Conservation (phyloP, 2,329 filamentous ascomycete species). For the Colletotrichum simmondsii region DNA sequence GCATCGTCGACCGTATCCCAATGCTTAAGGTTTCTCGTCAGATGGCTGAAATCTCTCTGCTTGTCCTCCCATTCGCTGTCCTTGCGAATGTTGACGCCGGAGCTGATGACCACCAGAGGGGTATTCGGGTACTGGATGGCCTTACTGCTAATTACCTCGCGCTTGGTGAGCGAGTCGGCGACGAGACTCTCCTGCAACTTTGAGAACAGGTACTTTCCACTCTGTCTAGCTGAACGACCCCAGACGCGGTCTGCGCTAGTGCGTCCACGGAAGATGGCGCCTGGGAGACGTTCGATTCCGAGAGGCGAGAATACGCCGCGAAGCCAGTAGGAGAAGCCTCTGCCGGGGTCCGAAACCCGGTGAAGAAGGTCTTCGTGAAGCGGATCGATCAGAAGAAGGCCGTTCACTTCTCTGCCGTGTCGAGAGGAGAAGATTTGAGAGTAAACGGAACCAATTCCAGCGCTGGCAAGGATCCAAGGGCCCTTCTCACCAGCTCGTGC, state of each 20-base stretch:
- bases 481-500: constrained; percentile 83
- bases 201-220: constrained; percentile 86
- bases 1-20: constrained; percentile 92
- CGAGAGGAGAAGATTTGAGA: constrained; percentile 91
- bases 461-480: constrained; percentile 88
- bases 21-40: constrained; percentile 81
- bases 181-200: constrained; percentile 94
- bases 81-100: constrained; percentile 74
- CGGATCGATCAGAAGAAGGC: constrained; percentile 87
- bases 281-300: constrained; percentile 82
- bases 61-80: constrained; percentile 82
- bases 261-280: constrained; percentile 84
- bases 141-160: constrained; percentile 81
- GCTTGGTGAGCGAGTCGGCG: constrained; percentile 83
- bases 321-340: constrained; percentile 88
- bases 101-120: constrained; percentile 84
- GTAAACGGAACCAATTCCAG: constrained; percentile 89
- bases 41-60: constrained; percentile 83
- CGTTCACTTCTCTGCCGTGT: constrained; percentile 78
- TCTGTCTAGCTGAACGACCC: constrained; percentile 81
- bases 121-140: constrained; percentile 83
- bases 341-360: constrained; percentile 71
- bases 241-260: constrained; percentile 86
- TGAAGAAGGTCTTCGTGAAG: constrained; percentile 88
- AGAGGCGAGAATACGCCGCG: constrained; percentile 88